Conservation (phyloP, 768 basidiomycete species). For the Termitomyces sp. region DNA sequence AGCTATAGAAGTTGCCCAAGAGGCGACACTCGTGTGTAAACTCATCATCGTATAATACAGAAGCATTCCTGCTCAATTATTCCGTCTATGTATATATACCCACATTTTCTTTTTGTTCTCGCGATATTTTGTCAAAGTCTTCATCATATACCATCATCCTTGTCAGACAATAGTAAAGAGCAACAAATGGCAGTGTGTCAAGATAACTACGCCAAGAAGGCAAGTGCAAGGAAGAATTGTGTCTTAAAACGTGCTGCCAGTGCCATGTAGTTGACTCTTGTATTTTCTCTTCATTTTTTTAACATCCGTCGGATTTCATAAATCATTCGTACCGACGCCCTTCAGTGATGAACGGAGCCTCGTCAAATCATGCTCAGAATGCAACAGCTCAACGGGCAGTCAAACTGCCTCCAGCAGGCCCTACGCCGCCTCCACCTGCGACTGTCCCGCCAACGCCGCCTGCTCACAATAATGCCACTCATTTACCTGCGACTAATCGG, state of each 20-base stretch:
- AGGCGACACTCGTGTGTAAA: background rate
- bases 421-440: constrained; percentile 59
- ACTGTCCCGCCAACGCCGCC: constrained; percentile 56
- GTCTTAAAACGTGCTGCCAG: background rate
- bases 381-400: constrained; percentile 35
- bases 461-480: constrained; percentile 33
- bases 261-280: constrained; percentile 2
- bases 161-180: background rate
- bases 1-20: background rate
- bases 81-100: background rate
- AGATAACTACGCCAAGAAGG: constrained; percentile 1
- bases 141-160: background rate
- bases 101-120: background rate
- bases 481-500: constrained; percentile 26
- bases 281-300: constrained; percentile 13
- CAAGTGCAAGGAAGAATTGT: constrained; percentile 2
- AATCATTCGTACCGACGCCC: constrained; percentile 14
- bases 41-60: background rate
- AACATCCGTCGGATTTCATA: constrained; percentile 16
- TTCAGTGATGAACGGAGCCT: constrained; percentile 48
- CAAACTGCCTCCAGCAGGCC: constrained; percentile 55
- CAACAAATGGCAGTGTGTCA: constrained; percentile 1
- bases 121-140: background rate
- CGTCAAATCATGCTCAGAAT: constrained; percentile 31
- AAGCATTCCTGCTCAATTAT: background rate